phyloP scores from a whole-genome alignment of 2,329 filamentous ascomycete species.

The Fusarium floridanum region DNA sequence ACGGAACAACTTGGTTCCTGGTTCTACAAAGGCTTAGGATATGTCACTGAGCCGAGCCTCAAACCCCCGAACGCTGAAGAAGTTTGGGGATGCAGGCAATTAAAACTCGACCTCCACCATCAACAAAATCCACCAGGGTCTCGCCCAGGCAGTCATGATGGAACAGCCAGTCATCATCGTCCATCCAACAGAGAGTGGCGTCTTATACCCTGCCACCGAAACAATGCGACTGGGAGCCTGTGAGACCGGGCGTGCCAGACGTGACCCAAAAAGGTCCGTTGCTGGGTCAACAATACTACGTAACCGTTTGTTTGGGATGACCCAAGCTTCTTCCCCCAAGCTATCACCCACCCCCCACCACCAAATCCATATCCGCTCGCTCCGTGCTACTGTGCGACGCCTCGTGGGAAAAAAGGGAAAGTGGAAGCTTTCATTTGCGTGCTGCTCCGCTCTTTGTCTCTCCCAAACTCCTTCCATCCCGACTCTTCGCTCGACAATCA shows the following conservation, averaged over 20 bases:
- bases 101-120: conserved; percentile 26
- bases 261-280: conserved; percentile 22
- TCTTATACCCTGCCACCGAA: conserved; percentile 19
- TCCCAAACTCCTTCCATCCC: conserved; percentile 3
- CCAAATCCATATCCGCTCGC: conserved; percentile 30
- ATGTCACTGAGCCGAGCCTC: not conserved
- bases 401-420: conserved; percentile 20
- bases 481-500: conserved; percentile 15
- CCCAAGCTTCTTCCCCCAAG: conserved; percentile 15
- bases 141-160: not conserved
- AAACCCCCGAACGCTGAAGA: conserved; percentile 12
- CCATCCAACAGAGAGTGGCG: conserved; percentile 14
- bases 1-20: not conserved
- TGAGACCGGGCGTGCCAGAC: conserved; percentile 22
- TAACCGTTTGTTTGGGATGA: conserved; percentile 39
- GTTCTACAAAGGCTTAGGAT: not conserved
- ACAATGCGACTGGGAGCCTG: conserved; percentile 28
- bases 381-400: conserved; percentile 32
- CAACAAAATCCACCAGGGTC: not conserved
- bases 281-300: conserved; percentile 35
- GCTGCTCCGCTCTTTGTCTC: conserved; percentile 21
- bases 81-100: conserved; percentile 30
- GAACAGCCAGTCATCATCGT: conserved; percentile 15
- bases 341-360: conserved; percentile 32
- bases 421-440: conserved; percentile 6